Conservation (phyloP, 768 basidiomycete genomes). For the Gloeophyllum trabeum region DNA sequence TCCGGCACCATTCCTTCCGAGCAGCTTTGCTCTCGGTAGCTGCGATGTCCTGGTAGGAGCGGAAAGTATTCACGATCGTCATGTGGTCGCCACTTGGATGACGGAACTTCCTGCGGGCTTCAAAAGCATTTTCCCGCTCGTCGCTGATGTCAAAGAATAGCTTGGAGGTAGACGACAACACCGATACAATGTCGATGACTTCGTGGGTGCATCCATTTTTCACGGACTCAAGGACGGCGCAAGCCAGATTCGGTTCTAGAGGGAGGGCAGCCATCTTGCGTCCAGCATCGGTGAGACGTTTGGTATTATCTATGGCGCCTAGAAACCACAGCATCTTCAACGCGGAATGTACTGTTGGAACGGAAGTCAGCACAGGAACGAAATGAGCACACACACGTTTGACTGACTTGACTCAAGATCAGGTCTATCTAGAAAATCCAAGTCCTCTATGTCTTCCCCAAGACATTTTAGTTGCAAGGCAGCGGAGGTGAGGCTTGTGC, state of each 20-base stretch:
- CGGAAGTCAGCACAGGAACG: constrained; percentile 1
- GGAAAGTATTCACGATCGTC: constrained; percentile 77
- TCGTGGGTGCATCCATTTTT: constrained; percentile 64
- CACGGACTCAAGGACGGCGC: constrained; percentile 71
- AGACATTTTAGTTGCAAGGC: constrained; percentile 82
- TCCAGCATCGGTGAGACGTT: constrained; percentile 61
- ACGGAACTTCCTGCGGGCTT: constrained; percentile 66
- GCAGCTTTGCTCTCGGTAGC: constrained; percentile 31
- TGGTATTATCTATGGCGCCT: constrained; percentile 61
- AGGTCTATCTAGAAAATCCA: constrained; percentile 87
- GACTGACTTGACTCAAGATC: constrained; percentile 63
- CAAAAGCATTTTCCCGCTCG: constrained; percentile 59
- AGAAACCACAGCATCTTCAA: constrained; percentile 69
- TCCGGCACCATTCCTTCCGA: constrained; percentile 70
- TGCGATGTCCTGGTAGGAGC: constrained; percentile 67
- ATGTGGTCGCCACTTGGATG: constrained; percentile 87
- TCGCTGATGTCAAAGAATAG: constrained; percentile 73
- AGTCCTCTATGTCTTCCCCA: constrained; percentile 64
- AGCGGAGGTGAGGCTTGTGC: constrained; percentile 75
- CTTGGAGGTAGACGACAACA: constrained; percentile 72
- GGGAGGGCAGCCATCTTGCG: constrained; percentile 85
- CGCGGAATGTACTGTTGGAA: constrained; percentile 40
- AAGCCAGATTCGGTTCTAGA: constrained; percentile 76
- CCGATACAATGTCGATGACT: constrained; percentile 74
- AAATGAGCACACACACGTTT: neutral